These are phyloP conservation scores for Colletotrichum sansevieriae DNA, from an alignment of 2,329 filamentous ascomycete genomes.

Conservation along the genomic window DNA sequence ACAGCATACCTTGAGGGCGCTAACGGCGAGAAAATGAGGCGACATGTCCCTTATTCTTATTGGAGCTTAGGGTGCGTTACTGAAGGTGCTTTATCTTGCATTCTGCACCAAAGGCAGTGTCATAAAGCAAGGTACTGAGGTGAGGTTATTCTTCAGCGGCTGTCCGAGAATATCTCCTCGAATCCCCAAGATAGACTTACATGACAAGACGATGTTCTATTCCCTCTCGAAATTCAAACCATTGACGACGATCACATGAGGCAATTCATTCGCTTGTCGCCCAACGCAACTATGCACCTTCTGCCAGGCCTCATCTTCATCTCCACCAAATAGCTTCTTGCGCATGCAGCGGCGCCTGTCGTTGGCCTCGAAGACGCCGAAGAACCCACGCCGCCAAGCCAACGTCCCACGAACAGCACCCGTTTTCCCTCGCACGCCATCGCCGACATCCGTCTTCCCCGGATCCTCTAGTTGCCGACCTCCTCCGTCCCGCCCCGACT, in stretches of 20 bases:
- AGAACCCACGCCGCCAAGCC: conserved; percentile 21
- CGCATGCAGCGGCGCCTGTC: conserved; percentile 2
- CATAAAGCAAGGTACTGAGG: too few relatives aligned
- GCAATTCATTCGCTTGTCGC: not conserved
- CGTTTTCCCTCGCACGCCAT: conserved; percentile 36
- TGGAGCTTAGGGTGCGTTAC: not conserved
- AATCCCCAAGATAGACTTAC: not conserved
- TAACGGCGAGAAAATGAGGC: not conserved
- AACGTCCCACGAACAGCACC: conserved; percentile 11
- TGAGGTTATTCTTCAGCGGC: not conserved
- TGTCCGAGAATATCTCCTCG: conserved; percentile 8
- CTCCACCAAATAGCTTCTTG: conserved; percentile 8
- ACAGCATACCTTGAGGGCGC: conserved; percentile 14
- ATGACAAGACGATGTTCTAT: not conserved
- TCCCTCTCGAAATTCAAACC: not conserved
- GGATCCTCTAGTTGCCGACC: not conserved
- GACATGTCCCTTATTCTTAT: not conserved
- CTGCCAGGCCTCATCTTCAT: not conserved
- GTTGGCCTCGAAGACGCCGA: not conserved
- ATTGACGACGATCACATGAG: conserved; percentile 10
- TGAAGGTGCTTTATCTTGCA: not conserved
- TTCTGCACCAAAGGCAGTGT: not conserved
- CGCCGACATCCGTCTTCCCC: conserved; percentile 38
- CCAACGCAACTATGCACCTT: not conserved
- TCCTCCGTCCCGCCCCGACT: conserved; percentile 36